Base-by-base conservation (phyloP, 805 yeast genomes). In the Candida hungchunana region DNA sequence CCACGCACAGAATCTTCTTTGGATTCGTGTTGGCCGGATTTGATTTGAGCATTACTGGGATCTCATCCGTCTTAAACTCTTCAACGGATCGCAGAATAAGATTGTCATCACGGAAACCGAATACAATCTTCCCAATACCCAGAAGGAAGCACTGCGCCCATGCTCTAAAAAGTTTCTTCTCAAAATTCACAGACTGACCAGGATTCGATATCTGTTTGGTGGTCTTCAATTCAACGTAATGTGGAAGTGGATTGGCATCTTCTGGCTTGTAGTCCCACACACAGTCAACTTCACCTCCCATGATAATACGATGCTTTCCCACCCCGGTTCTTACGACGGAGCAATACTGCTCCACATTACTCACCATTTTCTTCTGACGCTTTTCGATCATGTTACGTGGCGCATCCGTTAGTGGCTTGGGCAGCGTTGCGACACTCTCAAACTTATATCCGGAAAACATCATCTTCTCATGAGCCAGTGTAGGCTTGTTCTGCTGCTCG, bases 131-230 rank as follows among this genome's bases (percentile, higher is more conserved):
- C n/a, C 82, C 79, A 15, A 93, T 73, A 4, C 98, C 98, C 29
- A 86, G 67, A 16, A 93, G 64, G 58, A 88, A 93, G 44, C 95
- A 82, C 63, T 88, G 97, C 3, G 95, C 86, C 99, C 99, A 93
- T 0, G 94, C 72, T 42, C 67, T 73, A 55, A 82, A 75, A 29
- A 93, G 63, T 59, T 87, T 88, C 36, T 69, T 71, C 54, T 90
- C 96, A 54, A 90, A 87, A 14, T 56, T 69, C 25, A 67, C 67
- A 12, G 82, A 77, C 25, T 80, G 80, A 12, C 70, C 66, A 5
- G 77, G 75, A 14, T 73, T 66, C 16, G 64, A 66, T 0, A 90
- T 67, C 6, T 69, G 64, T 29, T 71, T 64, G 2, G 82, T 63
- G 2, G 96, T 85, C 53, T 89, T 90, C 45, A 93, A 65, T 58